phyloP scores from a whole-genome alignment of 2,329 filamentous ascomycete genomes.

The Thielaviopsis ethacetica region DNA sequence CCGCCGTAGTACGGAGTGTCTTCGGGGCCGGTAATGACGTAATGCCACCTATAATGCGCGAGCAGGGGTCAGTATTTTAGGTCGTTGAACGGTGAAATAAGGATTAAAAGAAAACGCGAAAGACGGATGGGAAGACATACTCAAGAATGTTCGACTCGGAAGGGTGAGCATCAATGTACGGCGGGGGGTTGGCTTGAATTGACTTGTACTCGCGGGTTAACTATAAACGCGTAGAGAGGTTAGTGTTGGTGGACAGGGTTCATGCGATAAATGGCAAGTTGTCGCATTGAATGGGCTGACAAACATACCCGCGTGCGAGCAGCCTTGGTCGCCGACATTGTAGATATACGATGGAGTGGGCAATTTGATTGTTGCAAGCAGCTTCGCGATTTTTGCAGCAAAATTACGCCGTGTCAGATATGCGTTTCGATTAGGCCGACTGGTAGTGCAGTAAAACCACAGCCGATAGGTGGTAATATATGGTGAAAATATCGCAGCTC shows the following conservation, averaged over 20 bases:
- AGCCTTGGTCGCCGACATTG: slow-evolving; percentile 51
- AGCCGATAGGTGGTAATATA: too few species aligned
- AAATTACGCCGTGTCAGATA: slow-evolving; percentile 5
- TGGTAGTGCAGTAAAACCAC: too few species aligned
- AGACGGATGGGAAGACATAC: slow-evolving; percentile 28
- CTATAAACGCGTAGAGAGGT: slow-evolving; percentile 18
- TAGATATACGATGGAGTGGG: slow-evolving; percentile 10
- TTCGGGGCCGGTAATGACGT: slow-evolving; percentile 86
- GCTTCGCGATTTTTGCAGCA: not conserved
- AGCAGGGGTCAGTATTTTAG: slow-evolving; percentile 11
- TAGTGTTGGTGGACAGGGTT: not conserved
- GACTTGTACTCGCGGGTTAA: slow-evolving; percentile 47
- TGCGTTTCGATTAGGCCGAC: too few species aligned
- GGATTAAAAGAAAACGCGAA: not conserved
- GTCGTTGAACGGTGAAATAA: slow-evolving; percentile 10
- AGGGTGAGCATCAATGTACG: slow-evolving; percentile 77
- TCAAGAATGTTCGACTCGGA: slow-evolving; percentile 86
- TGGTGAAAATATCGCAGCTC: too few species aligned
- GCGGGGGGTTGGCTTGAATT: slow-evolving; percentile 59
- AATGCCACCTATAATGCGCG: slow-evolving; percentile 54
- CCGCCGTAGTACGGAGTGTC: slow-evolving; percentile 86
- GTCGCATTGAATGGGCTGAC: too few species aligned
- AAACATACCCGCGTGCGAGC: slow-evolving; percentile 51
- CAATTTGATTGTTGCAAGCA: not conserved
- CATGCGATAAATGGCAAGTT: too few species aligned